These are phyloP conservation scores for Penicillium brasilianum DNA, from an alignment of 2,329 filamentous ascomycete genomes.

Conservation along the genomic window DNA sequence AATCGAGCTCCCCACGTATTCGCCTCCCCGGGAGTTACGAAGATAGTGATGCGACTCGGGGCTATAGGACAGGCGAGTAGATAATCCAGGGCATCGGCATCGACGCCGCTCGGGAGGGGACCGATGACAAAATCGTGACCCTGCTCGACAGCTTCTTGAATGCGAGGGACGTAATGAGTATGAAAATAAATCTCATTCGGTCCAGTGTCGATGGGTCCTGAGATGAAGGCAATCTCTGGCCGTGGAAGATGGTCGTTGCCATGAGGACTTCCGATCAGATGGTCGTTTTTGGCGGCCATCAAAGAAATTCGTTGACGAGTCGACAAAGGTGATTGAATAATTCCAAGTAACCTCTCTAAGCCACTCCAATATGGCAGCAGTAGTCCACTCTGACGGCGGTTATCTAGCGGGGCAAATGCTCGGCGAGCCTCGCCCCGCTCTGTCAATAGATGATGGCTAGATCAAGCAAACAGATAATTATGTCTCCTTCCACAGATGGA, in stretches of 20 bases:
- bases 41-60: constrained; percentile 31
- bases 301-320: neutral
- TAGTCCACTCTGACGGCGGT: neutral
- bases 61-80: constrained; percentile 31
- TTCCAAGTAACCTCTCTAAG: neutral
- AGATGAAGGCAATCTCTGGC: constrained; percentile 37
- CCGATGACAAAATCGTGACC: constrained; percentile 34
- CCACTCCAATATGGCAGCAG: neutral
- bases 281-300: neutral
- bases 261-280: neutral
- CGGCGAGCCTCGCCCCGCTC: neutral
- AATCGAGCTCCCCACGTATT: constrained; percentile 24
- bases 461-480: too few relatives aligned
- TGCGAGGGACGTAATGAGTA: constrained; percentile 34
- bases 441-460: too few relatives aligned
- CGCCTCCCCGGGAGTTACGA: constrained; percentile 32
- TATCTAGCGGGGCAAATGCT: too few relatives aligned
- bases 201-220: constrained; percentile 39
- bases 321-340: neutral
- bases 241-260: neutral
- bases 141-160: constrained; percentile 26
- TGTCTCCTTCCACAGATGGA: too few relatives aligned
- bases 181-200: constrained; percentile 34
- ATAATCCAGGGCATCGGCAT: constrained; percentile 36
- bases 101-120: constrained; percentile 30